Base-by-base conservation (phyloP, 2,329 filamentous ascomycete species). In the Mollisia scopiformis region DNA sequence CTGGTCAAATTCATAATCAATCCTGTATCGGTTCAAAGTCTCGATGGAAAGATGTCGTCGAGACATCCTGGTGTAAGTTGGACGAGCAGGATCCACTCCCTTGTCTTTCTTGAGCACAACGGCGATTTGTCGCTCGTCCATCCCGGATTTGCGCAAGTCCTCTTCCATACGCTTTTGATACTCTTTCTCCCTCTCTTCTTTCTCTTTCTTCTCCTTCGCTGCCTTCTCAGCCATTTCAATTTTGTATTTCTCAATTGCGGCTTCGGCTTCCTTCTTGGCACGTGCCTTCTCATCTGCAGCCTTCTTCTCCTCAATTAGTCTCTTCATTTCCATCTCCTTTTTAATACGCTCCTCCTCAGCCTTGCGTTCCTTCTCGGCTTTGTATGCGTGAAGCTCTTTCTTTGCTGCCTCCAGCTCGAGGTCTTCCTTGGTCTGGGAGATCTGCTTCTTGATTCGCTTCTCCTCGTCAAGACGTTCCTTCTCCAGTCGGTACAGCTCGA, bases 51-150 rank as follows among this genome's bases (percentile, higher is more conserved):
- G 74, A 70, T 89, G 82, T 57, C 79, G 79, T 25, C 86, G 80
- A 1, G 84, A 78, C 85, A 89, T 88, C 65, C 86, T 81, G 14
- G 86, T 89, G 68, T 88, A 88, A 0, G 84, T 87, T 0, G 84
- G 81, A 3, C 81, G 78, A 16, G 74, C 59, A 54, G 66, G 58
- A 64, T 79, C 75, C 14, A 75, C 69, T 7, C 79, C 71, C 69
- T 81, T 83, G 69, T 85, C 80, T 68, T 84, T 85, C 67, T 84
- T 82, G 56, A 88, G 72, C 62, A 88, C 83, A 21, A 84, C 84
- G 43, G 79, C 75, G 65, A 88, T 87, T 63, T 82, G 80, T 65
- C 82, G 80, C 68, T 87, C 84, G 67, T 83, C 80, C 43, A 88
- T 75, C 2, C 86, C 86, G 2, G 85, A 83, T 52, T 82, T 81